phyloP scores from a whole-genome alignment of 2,329 filamentous ascomycete genomes.

The Aspergillus piperis region DNA sequence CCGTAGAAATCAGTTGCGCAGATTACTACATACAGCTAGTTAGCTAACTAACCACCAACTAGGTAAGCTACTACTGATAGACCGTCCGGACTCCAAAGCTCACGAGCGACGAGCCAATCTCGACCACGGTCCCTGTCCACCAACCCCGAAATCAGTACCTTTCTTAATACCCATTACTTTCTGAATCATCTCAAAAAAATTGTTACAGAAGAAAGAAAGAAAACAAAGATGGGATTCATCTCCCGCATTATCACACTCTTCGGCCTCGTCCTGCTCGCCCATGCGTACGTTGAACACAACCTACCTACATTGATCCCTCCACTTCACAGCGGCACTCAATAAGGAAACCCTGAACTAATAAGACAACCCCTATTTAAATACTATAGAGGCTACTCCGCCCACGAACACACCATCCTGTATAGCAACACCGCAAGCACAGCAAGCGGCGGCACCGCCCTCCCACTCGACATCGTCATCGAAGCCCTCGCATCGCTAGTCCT shows the following conservation, averaged over 20 bases:
- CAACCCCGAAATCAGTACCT: not conserved
- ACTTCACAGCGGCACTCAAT: not conserved
- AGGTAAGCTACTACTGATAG: no score
- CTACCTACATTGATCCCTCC: not conserved
- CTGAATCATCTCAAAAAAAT: no score
- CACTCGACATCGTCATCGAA: constrained; percentile 84
- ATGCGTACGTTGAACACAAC: constrained; percentile 67
- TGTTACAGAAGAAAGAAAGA: no score
- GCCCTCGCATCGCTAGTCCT: constrained; percentile 76
- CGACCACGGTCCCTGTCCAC: not conserved
- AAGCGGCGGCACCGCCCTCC: constrained; percentile 56
- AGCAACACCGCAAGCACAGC: constrained; percentile 52
- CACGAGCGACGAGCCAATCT: not conserved
- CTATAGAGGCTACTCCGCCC: constrained; percentile 86
- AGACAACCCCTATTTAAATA: not conserved
- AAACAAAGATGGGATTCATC: constrained; percentile 65
- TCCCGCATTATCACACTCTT: constrained; percentile 70
- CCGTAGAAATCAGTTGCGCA: constrained; percentile 13
- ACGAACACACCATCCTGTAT: constrained; percentile 81
- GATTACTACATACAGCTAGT: not conserved
- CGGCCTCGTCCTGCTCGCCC: constrained; percentile 76
- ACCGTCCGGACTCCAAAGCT: not conserved
- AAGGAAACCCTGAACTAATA: not conserved
- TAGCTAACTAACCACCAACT: no score
- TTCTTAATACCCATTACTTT: no score